Evolutionary conservation across 1,139 yeast species (phyloP), one percentile per base, ranked within the genome.

Genomic region (Magnusiomyces paraingens): DNA sequence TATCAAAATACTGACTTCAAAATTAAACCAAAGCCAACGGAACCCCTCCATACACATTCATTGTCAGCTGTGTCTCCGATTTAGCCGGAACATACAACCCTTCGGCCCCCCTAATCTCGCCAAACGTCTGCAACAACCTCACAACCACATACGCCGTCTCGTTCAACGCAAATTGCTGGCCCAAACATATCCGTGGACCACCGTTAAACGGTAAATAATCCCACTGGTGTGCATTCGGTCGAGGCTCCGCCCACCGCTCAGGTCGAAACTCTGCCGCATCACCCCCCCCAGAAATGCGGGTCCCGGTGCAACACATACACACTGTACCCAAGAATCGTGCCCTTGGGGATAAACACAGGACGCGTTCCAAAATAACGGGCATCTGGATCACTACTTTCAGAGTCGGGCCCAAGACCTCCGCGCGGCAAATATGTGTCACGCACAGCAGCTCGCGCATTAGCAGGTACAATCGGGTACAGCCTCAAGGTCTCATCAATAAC

Each of bases 101-200:
- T 5, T 26, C 32, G 32, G 8, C 32, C 8, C 32, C 32, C 8
- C 32, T 26, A 26, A 26, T 26, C 32, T 26, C 32, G 32, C 32
- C 35, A 29, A 49, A 52, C 12, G 49, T 39, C 63, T 76, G 80
- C 36, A 67, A 64, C 51, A 80, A 62, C 54, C 83, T 67, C 15
- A 70, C 72, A 42, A 75, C 60, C 10, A 75, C 73, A 57, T 78
- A 79, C 2, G 78, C 70, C 2, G 81, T 79, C 64, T 80, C 84
- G 17, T 82, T 78, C 55, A 80, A 72, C 0, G 83, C 83, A 66
- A 77, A 78, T 63, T 79, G 83, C 65, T 80, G 83, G 17, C 84
- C 84, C 51, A 80, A 68, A 61, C 84, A 80, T 54, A 80, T 79
- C 55, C 84, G 70, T 35, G 84, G 84, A 4, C 84, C 84, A 50